A percentile compares a stretch with the other conserved stretches of the same genome.
Conservation (phyloP, 371 early-diverging fungal genomes). For the Smittium culicis region DNA sequence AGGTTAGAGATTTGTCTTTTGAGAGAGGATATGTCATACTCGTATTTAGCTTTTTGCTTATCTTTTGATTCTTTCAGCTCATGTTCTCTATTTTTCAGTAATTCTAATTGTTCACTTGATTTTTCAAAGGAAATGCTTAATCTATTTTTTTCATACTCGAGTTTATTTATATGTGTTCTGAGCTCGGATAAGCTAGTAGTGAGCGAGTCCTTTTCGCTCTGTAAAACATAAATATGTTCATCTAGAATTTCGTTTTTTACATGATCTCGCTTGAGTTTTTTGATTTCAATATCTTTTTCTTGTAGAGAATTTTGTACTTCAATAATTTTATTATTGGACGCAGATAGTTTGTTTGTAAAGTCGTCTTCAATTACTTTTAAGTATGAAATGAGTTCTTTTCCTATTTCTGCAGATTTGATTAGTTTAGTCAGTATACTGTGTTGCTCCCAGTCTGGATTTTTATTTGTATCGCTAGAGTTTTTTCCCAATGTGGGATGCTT, state of each 20-base stretch:
- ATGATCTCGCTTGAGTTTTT: background rate
- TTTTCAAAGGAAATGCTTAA: background rate
- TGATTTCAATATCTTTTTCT: constrained; percentile 1
- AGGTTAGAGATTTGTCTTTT: background rate
- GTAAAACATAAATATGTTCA: constrained; percentile 6
- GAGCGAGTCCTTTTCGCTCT: background rate
- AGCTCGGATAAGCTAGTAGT: background rate
- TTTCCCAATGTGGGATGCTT: background rate
- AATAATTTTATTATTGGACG: background rate
- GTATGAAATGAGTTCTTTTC: background rate
- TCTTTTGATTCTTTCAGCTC: background rate
- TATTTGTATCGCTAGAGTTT: background rate
- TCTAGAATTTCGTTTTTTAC: background rate
- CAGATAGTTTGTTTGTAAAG: background rate
- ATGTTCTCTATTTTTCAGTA: background rate
- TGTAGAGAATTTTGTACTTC: background rate
- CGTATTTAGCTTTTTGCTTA: background rate
- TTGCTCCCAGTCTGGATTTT: constrained; percentile 1
- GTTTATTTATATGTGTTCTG: background rate
- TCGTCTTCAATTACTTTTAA: background rate
- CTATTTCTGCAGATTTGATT: constrained; percentile 1
- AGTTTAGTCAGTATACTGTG: background rate
- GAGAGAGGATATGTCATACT: background rate
- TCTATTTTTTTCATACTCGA: background rate
- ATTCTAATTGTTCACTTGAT: background rate